Base-by-base conservation (phyloP, 495 filamentous ascomycete species). In the Talaromyces ruber region DNA sequence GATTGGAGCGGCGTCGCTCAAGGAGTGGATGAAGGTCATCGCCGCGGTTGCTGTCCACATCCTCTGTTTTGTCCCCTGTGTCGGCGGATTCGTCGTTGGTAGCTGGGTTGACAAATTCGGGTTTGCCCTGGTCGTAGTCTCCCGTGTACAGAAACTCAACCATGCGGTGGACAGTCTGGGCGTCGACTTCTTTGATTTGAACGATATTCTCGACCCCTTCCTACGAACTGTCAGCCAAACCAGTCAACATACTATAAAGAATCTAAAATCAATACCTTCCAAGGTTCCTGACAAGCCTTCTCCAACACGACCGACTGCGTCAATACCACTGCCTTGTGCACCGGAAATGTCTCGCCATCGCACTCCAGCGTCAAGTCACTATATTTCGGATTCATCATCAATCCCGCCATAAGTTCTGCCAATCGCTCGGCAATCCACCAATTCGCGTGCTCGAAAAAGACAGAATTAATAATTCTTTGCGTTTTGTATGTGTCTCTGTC, bases 341-440 rank as follows among this genome's bases (percentile, higher is more conserved):
- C 45, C 16, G 26, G 5, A 21, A 61, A 52, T 16, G 8, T 30
- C 50, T 61, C 6, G n/a, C 28, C 59, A 9, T 61, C 43, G 18
- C 59, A 61, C 24, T 25, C 18, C 26, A 61, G 21, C 16, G 45
- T 52, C 59, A 61, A 52, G 16, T 61, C 59, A 32, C 21, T 61
- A 9, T 61, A 61, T 6, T 61, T 30, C 2, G 25, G 3, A 18
- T 39, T 7, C 11, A 18, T 14, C 18, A 60, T 21, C 16, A 60
- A 25, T 29, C n/a, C 43, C 43, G 24, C 22, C 51, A 60, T 29
- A 2, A 21, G 6, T 0, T 47, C 43, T 1, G 43, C 43, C 7
- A 47, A 21, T 22, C 43, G 5, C 9, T 21, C n/a, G 43, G 8
- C 18, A 4, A 47, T 18, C n/a, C 43, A 21, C 43, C n/a, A 21